These are phyloP conservation scores for Stevia rebaudiana DNA, from an alignment of 140 eudicot species.

Conservation along the genomic window DNA sequence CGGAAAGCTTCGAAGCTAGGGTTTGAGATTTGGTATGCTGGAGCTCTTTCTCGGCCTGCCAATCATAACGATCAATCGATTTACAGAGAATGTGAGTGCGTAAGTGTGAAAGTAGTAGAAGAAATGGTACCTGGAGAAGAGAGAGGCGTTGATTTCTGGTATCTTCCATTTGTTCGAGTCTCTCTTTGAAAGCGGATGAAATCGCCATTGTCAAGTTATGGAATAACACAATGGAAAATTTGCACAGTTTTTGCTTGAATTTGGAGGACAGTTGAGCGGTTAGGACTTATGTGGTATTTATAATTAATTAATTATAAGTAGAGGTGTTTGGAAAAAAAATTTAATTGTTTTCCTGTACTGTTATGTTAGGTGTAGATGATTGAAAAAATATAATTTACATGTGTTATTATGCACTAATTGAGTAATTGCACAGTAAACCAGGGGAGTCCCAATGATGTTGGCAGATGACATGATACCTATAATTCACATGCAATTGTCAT, in stretches of 20 bases:
- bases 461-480: no score
- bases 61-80: not conserved
- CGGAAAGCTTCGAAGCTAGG: slow-evolving; percentile 40
- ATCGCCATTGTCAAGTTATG: slow-evolving; percentile 49
- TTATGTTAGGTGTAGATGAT: no score
- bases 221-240: not conserved
- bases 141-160: slow-evolving; percentile 51
- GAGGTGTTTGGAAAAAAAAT: no score
- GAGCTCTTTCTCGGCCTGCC: slow-evolving; percentile 48
- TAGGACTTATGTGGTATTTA: no score
- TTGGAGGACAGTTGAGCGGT: no score
- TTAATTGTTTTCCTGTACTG: no score
- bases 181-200: slow-evolving; percentile 43
- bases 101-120: not conserved
- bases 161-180: slow-evolving; percentile 51
- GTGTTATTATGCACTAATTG: no score
- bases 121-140: slow-evolving; percentile 44
- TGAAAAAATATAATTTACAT: no score
- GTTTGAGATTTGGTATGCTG: slow-evolving; percentile 40
- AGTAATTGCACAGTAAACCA: no score
- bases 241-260: not conserved
- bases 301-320: no score
- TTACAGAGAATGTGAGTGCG: not conserved
- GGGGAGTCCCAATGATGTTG: no score
- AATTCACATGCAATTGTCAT: no score